phyloP scores from a whole-genome alignment of 371 early-diverging fungal genomes.

The Batrachochytrium dendrobatidis region DNA sequence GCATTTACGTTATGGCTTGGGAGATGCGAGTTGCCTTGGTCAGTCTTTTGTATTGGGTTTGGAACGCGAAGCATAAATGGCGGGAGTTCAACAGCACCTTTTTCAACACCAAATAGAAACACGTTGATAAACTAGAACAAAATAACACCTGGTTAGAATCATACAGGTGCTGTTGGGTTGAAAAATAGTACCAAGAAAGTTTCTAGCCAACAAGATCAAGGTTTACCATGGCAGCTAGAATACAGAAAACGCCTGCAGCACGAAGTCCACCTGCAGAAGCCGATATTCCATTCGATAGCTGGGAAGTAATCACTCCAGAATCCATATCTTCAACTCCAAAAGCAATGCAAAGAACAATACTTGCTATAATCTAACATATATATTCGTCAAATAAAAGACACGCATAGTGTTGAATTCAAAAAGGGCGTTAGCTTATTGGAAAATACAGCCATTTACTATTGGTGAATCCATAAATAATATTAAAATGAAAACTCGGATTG shows the following conservation, averaged over 20 bases:
- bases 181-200: no score
- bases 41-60: slow-evolving; percentile 38
- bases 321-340: slow-evolving; percentile 37
- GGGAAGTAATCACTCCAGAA: slow-evolving; percentile 15
- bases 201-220: slow-evolving; percentile 4
- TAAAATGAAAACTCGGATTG: no score
- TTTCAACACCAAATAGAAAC: no score
- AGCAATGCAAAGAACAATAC: slow-evolving; percentile 49
- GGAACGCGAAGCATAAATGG: slow-evolving; percentile 19
- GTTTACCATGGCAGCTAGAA: slow-evolving; percentile 51
- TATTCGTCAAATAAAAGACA: no score
- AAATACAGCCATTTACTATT: no score
- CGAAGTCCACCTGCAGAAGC: slow-evolving; percentile 47
- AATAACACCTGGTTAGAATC: no score
- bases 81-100: slow-evolving; percentile 1
- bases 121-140: no score
- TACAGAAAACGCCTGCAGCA: slow-evolving; percentile 54
- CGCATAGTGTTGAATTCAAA: no score
- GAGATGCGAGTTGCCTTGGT: slow-evolving; percentile 10
- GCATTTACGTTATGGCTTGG: no score
- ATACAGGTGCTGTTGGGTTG: no score
- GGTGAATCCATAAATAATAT: no score
- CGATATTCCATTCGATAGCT: slow-evolving; percentile 17
- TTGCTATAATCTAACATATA: slow-evolving; percentile 51
- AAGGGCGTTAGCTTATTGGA: no score